Evolutionary conservation across 1,284 basidiomycete species (phyloP).

Genomic region (Apiotrichum akiyoshidainum): DNA sequence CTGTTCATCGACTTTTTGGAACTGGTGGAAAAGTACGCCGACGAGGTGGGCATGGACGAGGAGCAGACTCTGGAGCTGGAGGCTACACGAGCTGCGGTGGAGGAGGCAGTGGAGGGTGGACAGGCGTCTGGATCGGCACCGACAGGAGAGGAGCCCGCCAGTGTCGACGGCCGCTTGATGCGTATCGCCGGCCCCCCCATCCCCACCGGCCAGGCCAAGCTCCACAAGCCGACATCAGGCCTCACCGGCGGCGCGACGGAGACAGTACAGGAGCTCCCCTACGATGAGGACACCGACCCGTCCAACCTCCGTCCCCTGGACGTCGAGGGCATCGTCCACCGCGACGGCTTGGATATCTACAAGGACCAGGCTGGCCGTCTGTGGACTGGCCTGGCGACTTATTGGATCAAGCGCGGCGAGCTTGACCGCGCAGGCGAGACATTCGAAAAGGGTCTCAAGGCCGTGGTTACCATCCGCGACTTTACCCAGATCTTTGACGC

Average conservation of each 20-base stretch:
- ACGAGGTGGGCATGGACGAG: constrained; percentile 87
- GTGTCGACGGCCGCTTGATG: constrained; percentile 63
- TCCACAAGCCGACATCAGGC: constrained; percentile 27
- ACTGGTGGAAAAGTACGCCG: constrained; percentile 83
- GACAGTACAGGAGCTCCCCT: constrained; percentile 57
- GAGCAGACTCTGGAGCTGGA: constrained; percentile 60
- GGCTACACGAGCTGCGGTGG: constrained; percentile 50
- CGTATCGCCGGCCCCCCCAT: constrained; percentile 70
- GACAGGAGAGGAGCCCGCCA: constrained; percentile 52
- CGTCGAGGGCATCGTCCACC: constrained; percentile 76
- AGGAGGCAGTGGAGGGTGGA: constrained; percentile 53
- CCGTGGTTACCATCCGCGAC: constrained; percentile 89
- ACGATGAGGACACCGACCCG: constrained; percentile 80
- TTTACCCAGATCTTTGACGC: constrained; percentile 99
- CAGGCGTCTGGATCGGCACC: constrained; percentile 12
- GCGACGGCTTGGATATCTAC: constrained; percentile 82
- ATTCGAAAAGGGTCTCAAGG: constrained; percentile 81
- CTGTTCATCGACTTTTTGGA: constrained; percentile 90
- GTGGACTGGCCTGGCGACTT: constrained; percentile 95
- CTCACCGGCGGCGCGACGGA: constrained; percentile 23
- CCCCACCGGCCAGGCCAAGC: constrained; percentile 31
- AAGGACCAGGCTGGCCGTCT: constrained; percentile 94
- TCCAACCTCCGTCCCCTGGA: constrained; percentile 71
- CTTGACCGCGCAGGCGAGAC: constrained; percentile 82
- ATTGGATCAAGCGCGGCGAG: constrained; percentile 96